phyloP scores from a whole-genome alignment of 495 filamentous ascomycete species.

The Aspergillus campestris region DNA sequence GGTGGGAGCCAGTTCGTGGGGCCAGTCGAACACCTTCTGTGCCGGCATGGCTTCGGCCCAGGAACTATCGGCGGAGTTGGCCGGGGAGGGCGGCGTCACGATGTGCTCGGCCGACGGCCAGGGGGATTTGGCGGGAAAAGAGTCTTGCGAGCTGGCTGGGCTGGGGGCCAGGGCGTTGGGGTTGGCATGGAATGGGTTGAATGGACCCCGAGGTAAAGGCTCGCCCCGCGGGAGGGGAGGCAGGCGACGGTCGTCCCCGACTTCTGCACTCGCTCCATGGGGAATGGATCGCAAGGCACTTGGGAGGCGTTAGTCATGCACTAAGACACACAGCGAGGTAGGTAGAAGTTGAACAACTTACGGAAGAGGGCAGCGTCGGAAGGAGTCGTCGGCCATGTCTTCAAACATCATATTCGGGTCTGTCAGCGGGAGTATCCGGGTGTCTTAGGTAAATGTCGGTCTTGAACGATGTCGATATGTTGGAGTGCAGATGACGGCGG shows the following conservation, averaged over 20 bases:
- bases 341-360: conserved; percentile 17
- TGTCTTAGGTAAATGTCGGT: not conserved
- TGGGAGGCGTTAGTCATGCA: conserved; percentile 9
- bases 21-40: conserved; percentile 31
- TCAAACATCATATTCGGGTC: conserved; percentile 23
- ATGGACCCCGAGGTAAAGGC: conserved; percentile 35
- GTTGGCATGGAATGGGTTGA: conserved; percentile 28
- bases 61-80: conserved; percentile 36
- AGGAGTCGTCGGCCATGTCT: conserved; percentile 26
- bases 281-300: conserved; percentile 14
- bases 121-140: conserved; percentile 30
- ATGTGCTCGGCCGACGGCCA: conserved; percentile 28
- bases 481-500: not conserved
- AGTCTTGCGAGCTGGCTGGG: conserved; percentile 30
- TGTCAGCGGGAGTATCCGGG: conserved; percentile 8
- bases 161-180: conserved; percentile 25
- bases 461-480: no score
- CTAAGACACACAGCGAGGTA: conserved; percentile 3
- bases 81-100: conserved; percentile 33
- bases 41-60: conserved; percentile 32
- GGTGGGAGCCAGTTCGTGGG: conserved; percentile 23
- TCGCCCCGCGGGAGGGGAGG: conserved; percentile 37
- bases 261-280: conserved; percentile 10
- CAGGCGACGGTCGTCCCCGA: conserved; percentile 32
- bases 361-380: conserved; percentile 35